Base-by-base conservation (phyloP, 2,329 filamentous ascomycete genomes). In the Colletotrichum siamense region DNA sequence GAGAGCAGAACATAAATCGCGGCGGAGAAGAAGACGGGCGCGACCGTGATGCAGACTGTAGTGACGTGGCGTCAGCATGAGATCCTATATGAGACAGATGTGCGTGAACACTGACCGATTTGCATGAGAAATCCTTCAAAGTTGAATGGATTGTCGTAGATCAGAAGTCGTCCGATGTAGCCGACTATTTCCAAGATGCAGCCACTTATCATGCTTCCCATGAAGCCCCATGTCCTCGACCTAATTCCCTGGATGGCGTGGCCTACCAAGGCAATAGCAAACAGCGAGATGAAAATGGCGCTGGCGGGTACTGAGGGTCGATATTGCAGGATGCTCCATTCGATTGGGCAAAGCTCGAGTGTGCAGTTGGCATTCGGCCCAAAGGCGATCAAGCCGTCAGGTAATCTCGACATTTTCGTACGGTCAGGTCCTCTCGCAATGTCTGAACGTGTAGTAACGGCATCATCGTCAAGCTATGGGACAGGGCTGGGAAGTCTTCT, bases 111-210 rank as follows among this genome's bases (percentile, higher is more conserved):
- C 81, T 69, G 80, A 86, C 82, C 81, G 77, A 93, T 92, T 82
- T 94, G 91, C 8, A 94, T 88, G 79, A 94, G 87, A 80, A 94
- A 94, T 0, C 89, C 91, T 1, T 81, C 79, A 81, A 93, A 89
- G 28, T 80, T 84, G 79, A 91, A 94, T 0, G 91, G 91, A 71
- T 94, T 91, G 18, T 87, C 79, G 72, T 90, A 86, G 72, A 92
- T 83, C 68, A 91, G 81, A 26, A 94, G 84, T 8, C 92, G 87
- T 1, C 91, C 92, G 0, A 85, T 84, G 74, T 94, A 94, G 8
- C 93, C 93, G 16, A 93, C 80, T n/a, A 93, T 88, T 80, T 93
- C 92, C 64, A 88, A 84, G 1, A 89, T 61, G 77, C 89, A 91
- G 5, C 92, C 92, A 3, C 87, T 79, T 1, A 90, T 81, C 86